These are phyloP conservation scores for Plasmodium vivax DNA, from an alignment of 169 alveolate genomes.

Conservation along the genomic window DNA sequence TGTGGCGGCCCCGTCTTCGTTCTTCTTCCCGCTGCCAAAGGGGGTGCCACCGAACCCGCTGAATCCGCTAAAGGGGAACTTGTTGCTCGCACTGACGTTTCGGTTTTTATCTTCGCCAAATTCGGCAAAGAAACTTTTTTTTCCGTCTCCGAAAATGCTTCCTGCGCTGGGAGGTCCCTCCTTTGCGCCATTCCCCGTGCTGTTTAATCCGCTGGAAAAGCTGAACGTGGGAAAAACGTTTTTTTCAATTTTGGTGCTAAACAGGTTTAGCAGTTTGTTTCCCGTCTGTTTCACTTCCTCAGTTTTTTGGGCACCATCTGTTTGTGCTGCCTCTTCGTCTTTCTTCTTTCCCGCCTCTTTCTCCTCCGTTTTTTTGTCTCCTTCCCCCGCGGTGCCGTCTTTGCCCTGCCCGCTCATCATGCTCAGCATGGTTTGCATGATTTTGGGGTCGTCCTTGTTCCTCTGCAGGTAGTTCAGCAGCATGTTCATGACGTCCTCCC, in stretches of 20 bases:
- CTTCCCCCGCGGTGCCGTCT: neutral
- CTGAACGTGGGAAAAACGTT: neutral
- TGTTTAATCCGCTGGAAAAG: neutral
- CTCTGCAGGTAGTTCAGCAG: slow-evolving; percentile 48
- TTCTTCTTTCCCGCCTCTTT: slow-evolving; percentile 8
- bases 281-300: neutral
- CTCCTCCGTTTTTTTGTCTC: too few species aligned
- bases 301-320: neutral
- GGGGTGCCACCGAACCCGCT: neutral
- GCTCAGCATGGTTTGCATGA: slow-evolving; percentile 39
- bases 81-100: neutral
- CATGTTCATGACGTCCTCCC: slow-evolving; percentile 51
- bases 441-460: slow-evolving; percentile 65
- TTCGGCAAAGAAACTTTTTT: neutral
- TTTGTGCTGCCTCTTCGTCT: neutral
- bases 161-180: neutral
- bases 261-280: neutral
- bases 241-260: neutral
- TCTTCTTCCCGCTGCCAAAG: neutral
- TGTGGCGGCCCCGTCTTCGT: neutral
- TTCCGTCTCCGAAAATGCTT: neutral
- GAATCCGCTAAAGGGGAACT: neutral
- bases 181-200: neutral
- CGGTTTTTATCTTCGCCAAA: neutral
- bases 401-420: slow-evolving; percentile 25